phyloP scores from a whole-genome alignment of 2,329 filamentous ascomycete species.

The Xenoacremonium recifei region DNA sequence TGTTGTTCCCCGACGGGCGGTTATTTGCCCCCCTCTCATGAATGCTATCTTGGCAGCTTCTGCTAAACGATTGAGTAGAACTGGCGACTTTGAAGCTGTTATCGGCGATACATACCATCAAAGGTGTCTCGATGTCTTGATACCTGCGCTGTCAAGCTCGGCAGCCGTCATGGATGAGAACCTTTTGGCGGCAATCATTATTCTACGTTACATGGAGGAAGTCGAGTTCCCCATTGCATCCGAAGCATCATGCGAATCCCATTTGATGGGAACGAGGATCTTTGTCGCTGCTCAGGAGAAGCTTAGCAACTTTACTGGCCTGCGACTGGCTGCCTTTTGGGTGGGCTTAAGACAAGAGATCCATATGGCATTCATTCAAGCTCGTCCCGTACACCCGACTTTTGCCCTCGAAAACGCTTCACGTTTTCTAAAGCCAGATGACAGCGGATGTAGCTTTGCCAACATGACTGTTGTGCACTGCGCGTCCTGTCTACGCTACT shows the following conservation, averaged over 20 bases:
- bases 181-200: conserved; percentile 27
- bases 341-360: conserved; percentile 28
- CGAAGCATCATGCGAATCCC: conserved; percentile 19
- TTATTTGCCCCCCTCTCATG: conserved; percentile 25
- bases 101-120: conserved; percentile 27
- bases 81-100: conserved; percentile 18
- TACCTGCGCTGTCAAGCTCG: conserved; percentile 25
- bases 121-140: conserved; percentile 24
- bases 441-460: conserved; percentile 24
- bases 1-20: conserved; percentile 25
- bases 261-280: conserved; percentile 27
- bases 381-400: conserved; percentile 26
- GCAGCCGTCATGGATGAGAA: conserved; percentile 28
- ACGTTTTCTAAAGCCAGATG: conserved; percentile 18
- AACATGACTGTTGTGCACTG: conserved; percentile 27
- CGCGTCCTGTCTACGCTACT: conserved; percentile 26
- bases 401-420: conserved; percentile 22
- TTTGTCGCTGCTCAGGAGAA: conserved; percentile 29
- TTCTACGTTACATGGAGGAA: conserved; percentile 30
- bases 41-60: conserved; percentile 28
- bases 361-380: conserved; percentile 30
- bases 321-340: conserved; percentile 28
- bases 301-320: conserved; percentile 24
- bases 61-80: conserved; percentile 23
- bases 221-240: conserved; percentile 21